Evolutionary conservation across 139 green algal genomes (phyloP).

Genomic region (Limnomonas spitsbergensis): DNA sequence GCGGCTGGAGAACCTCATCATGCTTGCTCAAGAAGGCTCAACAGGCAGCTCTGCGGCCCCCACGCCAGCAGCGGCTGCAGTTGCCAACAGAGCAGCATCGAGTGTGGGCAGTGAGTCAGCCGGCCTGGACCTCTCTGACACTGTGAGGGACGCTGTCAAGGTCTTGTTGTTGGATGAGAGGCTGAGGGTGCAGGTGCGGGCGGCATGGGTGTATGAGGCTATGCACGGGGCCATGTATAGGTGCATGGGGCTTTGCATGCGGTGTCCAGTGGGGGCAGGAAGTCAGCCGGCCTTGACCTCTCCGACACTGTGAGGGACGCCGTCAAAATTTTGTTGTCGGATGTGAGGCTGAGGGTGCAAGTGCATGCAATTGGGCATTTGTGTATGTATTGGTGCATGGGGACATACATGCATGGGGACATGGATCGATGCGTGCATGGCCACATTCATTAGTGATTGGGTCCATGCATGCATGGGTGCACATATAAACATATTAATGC

Average conservation of each 20-base stretch:
- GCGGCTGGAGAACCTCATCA: constrained; percentile 92
- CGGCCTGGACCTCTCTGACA: constrained; percentile 88
- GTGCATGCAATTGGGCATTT: too few species aligned
- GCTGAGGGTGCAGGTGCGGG: constrained; percentile 76
- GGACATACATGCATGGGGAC: too few species aligned
- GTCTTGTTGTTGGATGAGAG: constrained; percentile 76
- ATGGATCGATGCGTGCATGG: too few species aligned
- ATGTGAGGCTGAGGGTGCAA: constrained; percentile 73
- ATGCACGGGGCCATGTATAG: too few species aligned
- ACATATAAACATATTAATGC: too few species aligned
- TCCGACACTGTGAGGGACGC: constrained; percentile 79
- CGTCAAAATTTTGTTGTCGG: constrained; percentile 70
- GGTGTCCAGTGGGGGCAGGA: neutral
- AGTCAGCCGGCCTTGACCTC: constrained; percentile 86
- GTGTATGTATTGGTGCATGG: too few species aligned
- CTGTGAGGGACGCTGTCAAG: constrained; percentile 66
- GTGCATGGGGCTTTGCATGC: too few species aligned
- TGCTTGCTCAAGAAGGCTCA: constrained; percentile 25
- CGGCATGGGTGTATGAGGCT: too few species aligned
- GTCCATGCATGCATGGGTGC: too few species aligned
- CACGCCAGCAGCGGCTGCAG: neutral
- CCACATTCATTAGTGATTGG: too few species aligned
- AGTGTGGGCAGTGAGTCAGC: neutral
- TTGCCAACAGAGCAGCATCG: neutral
- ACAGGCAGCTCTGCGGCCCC: too few species aligned